A percentile compares a stretch with the other conserved stretches of the same genome.
These are phyloP conservation scores for Heterobasidion occidentale DNA, from an alignment of 1,284 basidiomycete species.

Conservation along the genomic window DNA sequence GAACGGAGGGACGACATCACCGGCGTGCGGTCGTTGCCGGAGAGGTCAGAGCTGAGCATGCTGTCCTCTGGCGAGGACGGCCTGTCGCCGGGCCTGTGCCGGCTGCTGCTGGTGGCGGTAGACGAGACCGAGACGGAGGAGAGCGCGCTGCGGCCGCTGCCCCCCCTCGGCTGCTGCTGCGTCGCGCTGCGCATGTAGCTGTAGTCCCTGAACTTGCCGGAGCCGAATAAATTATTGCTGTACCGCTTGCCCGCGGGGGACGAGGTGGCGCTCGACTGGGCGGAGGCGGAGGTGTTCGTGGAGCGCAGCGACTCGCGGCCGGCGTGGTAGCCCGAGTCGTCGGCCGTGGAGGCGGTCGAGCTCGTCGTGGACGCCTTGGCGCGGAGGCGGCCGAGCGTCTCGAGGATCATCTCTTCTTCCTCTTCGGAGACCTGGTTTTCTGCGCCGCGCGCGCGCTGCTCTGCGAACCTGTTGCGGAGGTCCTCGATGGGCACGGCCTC, in stretches of 20 bases:
- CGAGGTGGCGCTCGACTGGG: slow-evolving; percentile 22
- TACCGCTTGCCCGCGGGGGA: slow-evolving; percentile 59
- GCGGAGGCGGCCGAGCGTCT: slow-evolving; percentile 56
- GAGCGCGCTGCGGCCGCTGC: slow-evolving; percentile 36
- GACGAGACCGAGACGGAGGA: slow-evolving; percentile 24
- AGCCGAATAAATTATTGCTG: slow-evolving; percentile 78
- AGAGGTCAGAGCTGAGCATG: neutral
- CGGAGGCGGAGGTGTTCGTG: slow-evolving; percentile 31
- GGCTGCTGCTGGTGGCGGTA: neutral
- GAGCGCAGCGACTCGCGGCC: slow-evolving; percentile 35
- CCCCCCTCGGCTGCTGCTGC: slow-evolving; percentile 30
- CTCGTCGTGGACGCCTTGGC: slow-evolving; percentile 21
- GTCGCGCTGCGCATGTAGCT: slow-evolving; percentile 51
- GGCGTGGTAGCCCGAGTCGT: slow-evolving; percentile 7
- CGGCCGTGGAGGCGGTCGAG: slow-evolving; percentile 7
- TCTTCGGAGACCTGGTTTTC: slow-evolving; percentile 65
- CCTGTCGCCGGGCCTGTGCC: slow-evolving; percentile 5
- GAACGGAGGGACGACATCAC: neutral
- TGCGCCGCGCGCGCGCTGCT: slow-evolving; percentile 63
- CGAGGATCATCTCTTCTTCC: slow-evolving; percentile 76
- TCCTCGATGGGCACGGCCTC: slow-evolving; percentile 56
- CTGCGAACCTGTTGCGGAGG: slow-evolving; percentile 58
- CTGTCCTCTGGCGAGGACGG: neutral
- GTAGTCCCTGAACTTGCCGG: slow-evolving; percentile 68
- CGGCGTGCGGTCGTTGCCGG: slow-evolving; percentile 1